phyloP scores from a whole-genome alignment of 768 basidiomycete species.

The Termitomyces sp. region DNA sequence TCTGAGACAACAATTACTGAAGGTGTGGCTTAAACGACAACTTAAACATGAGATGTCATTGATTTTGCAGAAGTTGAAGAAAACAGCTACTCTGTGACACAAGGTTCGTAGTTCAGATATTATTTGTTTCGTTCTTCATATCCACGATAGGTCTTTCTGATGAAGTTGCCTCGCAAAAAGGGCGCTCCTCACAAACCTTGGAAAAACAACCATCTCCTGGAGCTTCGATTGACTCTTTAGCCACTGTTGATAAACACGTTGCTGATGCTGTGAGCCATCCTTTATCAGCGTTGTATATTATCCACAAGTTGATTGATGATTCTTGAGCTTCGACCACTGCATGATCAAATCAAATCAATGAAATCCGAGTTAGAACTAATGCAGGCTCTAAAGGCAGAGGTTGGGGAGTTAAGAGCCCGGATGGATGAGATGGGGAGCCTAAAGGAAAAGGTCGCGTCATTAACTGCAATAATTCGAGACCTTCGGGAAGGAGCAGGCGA shows the following conservation, averaged over 20 bases:
- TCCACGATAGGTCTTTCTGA: background rate
- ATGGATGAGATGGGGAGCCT: constrained; percentile 27
- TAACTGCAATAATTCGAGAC: constrained; percentile 26
- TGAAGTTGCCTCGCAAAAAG: background rate
- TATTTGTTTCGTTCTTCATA: background rate
- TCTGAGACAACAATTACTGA: constrained; percentile 53
- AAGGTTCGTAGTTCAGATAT: constrained; percentile 6
- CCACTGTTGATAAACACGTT: constrained; percentile 24
- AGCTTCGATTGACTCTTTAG: constrained; percentile 15
- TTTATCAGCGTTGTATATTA: background rate
- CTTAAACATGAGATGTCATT: background rate
- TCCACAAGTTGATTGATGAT: background rate
- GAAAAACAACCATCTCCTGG: constrained; percentile 1
- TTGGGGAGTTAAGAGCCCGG: constrained; percentile 27
- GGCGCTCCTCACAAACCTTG: background rate
- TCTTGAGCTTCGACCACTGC: constrained; percentile 44
- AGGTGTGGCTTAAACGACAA: constrained; percentile 17
- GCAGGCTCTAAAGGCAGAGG: constrained; percentile 27
- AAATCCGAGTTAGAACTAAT: constrained; percentile 39
- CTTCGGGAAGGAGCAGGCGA: constrained; percentile 21
- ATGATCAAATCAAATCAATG: constrained; percentile 43
- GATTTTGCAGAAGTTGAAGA: constrained; percentile 16
- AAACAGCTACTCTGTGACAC: background rate
- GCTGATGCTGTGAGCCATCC: constrained; percentile 27
- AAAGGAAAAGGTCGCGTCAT: constrained; percentile 31